A percentile compares a stretch with the other conserved stretches of the same genome.
These are phyloP conservation scores for Backusella circina DNA, from an alignment of 192 early-diverging fungal genomes.

Conservation along the genomic window DNA sequence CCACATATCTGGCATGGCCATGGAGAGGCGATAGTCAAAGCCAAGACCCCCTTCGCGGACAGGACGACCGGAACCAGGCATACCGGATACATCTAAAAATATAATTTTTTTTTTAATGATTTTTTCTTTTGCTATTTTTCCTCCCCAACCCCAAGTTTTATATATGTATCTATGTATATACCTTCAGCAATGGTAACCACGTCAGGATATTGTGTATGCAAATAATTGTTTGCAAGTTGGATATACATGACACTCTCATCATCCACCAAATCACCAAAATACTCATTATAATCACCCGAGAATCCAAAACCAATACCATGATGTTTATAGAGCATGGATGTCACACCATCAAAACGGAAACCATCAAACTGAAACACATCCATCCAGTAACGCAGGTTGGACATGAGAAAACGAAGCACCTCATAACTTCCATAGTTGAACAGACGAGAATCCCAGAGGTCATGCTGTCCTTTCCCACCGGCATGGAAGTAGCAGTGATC, in stretches of 20 bases:
- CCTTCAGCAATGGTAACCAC: slow-evolving; percentile 92
- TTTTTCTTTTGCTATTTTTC: too few species aligned
- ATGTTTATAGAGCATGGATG: slow-evolving; percentile 93
- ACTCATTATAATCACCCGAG: slow-evolving; percentile 90
- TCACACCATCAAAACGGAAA: slow-evolving; percentile 98
- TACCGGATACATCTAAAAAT: slow-evolving; percentile 96
- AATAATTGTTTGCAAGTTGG: slow-evolving; percentile 87
- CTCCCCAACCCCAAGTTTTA: too few species aligned
- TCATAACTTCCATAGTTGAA: slow-evolving; percentile 96
- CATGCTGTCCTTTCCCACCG: slow-evolving; percentile 79
- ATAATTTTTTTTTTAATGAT: neutral
- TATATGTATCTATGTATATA: slow-evolving; percentile 23
- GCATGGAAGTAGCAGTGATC: slow-evolving; percentile 97
- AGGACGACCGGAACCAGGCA: slow-evolving; percentile 92
- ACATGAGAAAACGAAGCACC: slow-evolving; percentile 89
- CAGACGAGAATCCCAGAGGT: slow-evolving; percentile 89
- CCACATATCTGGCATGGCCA: slow-evolving; percentile 99
- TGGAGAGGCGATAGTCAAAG: slow-evolving; percentile 94
- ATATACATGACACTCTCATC: slow-evolving; percentile 84
- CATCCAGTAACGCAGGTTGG: slow-evolving; percentile 94
- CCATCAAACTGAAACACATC: slow-evolving; percentile 90
- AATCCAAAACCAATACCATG: slow-evolving; percentile 95
- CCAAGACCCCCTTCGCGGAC: slow-evolving; percentile 89
- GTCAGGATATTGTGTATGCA: slow-evolving; percentile 77
- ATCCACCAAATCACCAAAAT: slow-evolving; percentile 86